phyloP scores from a whole-genome alignment of 306 rosid genomes.

The Malus sylvestris region DNA sequence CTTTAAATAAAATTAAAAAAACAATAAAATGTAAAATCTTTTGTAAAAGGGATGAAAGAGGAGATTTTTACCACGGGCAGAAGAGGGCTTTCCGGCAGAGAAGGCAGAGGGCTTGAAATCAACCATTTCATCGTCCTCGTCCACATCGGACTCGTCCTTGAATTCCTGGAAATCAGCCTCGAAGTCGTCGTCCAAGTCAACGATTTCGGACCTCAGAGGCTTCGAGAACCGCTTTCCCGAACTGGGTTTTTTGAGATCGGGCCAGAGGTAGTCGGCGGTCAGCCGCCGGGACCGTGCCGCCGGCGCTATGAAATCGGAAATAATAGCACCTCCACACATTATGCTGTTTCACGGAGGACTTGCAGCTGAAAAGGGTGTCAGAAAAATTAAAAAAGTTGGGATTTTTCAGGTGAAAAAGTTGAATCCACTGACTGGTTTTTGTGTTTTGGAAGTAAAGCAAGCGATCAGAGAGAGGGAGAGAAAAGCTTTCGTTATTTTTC shows the following conservation, averaged over 20 bases:
- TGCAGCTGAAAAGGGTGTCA: background rate
- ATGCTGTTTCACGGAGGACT: background rate
- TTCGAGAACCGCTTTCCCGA: slow-evolving; percentile 29
- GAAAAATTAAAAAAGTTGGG: background rate
- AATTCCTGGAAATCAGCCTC: slow-evolving; percentile 80
- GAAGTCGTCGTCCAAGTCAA: slow-evolving; percentile 57
- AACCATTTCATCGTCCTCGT: slow-evolving; percentile 42
- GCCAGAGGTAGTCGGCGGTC: slow-evolving; percentile 64
- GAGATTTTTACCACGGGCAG: slow-evolving; percentile 35
- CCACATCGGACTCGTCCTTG: slow-evolving; percentile 80
- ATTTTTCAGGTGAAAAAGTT: background rate
- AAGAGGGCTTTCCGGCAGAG: slow-evolving; percentile 26
- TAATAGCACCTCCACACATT: slow-evolving; percentile 99
- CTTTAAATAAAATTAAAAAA: background rate
- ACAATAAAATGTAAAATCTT: background rate
- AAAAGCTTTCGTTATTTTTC: background rate
- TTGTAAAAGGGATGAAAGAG: background rate
- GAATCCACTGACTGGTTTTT: background rate
- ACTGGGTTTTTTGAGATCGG: slow-evolving; percentile 45
- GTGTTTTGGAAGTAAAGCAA: background rate
- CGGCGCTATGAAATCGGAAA: slow-evolving; percentile 77
- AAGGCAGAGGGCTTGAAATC: slow-evolving; percentile 47
- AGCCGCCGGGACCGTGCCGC: slow-evolving; percentile 28
- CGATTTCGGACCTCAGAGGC: slow-evolving; percentile 24
- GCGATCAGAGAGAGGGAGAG: background rate